Evolutionary conservation across 2,329 filamentous ascomycete species (phyloP).

Genomic region (Colletotrichum theobromicola): DNA sequence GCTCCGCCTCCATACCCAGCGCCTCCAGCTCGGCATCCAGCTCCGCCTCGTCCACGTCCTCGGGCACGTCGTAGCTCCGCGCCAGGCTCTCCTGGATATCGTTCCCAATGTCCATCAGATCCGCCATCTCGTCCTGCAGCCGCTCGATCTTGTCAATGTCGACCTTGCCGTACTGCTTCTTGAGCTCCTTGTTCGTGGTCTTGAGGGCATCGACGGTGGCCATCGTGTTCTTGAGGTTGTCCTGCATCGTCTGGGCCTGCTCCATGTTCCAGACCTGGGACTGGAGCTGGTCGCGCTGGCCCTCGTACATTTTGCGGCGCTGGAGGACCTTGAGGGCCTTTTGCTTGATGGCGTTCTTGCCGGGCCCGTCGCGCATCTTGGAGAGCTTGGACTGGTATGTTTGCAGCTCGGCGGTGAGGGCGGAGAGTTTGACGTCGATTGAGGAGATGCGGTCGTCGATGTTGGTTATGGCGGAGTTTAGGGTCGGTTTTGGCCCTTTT

Average conservation of each 20-base stretch:
- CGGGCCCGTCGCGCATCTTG: constrained; percentile 95
- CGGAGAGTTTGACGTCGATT: constrained; percentile 93
- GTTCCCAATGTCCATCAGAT: constrained; percentile 95
- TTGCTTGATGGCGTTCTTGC: constrained; percentile 89
- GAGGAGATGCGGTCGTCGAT: constrained; percentile 84
- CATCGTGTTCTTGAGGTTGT: constrained; percentile 98
- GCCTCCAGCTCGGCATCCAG: constrained; percentile 96
- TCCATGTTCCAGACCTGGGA: constrained; percentile 99
- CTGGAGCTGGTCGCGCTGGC: constrained; percentile 91
- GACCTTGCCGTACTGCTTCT: constrained; percentile 95
- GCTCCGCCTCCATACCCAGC: constrained; percentile 89
- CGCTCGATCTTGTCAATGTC: constrained; percentile 97
- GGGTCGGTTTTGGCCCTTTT: constrained; percentile 87
- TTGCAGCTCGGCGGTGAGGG: constrained; percentile 87
- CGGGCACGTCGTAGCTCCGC: constrained; percentile 90
- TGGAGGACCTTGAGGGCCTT: constrained; percentile 95
- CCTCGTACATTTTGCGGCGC: constrained; percentile 92
- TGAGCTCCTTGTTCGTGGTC: constrained; percentile 90
- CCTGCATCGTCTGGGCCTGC: constrained; percentile 97
- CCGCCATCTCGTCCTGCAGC: constrained; percentile 98
- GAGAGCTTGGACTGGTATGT: constrained; percentile 86
- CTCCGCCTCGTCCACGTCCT: constrained; percentile 96
- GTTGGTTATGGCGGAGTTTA: constrained; percentile 82
- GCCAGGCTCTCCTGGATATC: constrained; percentile 97
- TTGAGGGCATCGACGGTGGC: constrained; percentile 98